A percentile compares a stretch with the other conserved stretches of the same genome.
Conservation (phyloP, 164 flowering plant species). For the Tetrastigma voinierianum region DNA sequence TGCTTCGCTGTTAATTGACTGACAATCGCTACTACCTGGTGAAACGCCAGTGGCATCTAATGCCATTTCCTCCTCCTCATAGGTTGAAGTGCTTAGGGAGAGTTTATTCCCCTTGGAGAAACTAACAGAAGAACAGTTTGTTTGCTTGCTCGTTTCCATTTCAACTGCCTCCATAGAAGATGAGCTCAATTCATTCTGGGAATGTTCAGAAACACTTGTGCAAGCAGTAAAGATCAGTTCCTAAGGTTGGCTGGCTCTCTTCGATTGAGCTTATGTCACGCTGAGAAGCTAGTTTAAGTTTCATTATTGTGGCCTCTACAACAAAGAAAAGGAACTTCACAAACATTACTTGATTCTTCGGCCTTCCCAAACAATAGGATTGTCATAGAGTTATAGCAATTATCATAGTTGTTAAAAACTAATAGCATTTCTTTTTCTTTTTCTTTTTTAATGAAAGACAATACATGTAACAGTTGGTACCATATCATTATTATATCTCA, state of each 20-base stretch:
- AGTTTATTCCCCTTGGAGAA: neutral
- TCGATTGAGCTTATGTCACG: slow-evolving; percentile 20
- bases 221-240: slow-evolving; percentile 2
- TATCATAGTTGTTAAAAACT: too few relatives aligned
- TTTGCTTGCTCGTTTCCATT: slow-evolving; percentile 9
- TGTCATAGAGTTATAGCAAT: too few relatives aligned
- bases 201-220: neutral
- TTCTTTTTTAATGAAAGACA: too few relatives aligned
- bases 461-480: too few relatives aligned
- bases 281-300: slow-evolving; percentile 62
- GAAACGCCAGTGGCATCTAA: slow-evolving; percentile 6
- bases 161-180: neutral
- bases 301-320: slow-evolving; percentile 72
- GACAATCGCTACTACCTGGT: slow-evolving; percentile 6
- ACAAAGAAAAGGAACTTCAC: neutral
- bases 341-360: too few relatives aligned
- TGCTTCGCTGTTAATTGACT: slow-evolving; percentile 9
- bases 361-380: too few relatives aligned
- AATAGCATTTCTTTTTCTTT: too few relatives aligned
- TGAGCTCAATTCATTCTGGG: neutral
- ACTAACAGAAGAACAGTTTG: neutral
- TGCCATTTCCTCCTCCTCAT: slow-evolving; percentile 13
- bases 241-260: slow-evolving; percentile 8
- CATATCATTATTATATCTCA: too few relatives aligned
- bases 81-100: neutral